Conservation (phyloP, 2,329 filamentous ascomycete species). For the Curvularia hawaiiensis region DNA sequence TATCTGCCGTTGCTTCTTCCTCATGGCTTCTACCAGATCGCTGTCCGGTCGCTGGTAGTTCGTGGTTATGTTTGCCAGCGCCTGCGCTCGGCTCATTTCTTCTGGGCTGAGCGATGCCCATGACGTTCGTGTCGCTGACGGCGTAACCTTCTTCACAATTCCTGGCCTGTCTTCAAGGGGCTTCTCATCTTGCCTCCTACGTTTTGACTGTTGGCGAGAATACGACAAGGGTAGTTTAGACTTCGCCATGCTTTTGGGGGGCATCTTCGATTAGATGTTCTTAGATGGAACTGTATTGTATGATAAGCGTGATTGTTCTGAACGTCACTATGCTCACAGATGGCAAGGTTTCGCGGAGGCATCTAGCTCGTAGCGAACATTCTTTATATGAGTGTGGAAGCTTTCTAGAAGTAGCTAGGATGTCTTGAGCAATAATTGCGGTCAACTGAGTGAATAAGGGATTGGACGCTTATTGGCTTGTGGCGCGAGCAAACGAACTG, state of each 20-base stretch:
- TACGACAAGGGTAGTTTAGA: neutral
- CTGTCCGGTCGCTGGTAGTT: constrained; percentile 10
- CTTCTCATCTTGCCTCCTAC: neutral
- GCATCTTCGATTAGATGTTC: neutral
- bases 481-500: no score
- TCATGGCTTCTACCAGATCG: constrained; percentile 1
- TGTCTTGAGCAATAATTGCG: neutral
- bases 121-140: neutral
- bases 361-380: neutral
- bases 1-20: neutral
- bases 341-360: neutral
- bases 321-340: no score
- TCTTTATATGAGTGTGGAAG: neutral
- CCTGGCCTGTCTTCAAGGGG: neutral
- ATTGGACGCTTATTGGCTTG: neutral
- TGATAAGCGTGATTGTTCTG: no score
- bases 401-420: neutral
- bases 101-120: neutral
- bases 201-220: neutral
- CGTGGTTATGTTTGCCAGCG: constrained; percentile 1
- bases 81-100: neutral
- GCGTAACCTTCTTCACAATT: neutral
- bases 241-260: neutral
- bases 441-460: neutral
- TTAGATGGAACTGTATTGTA: no score